Evolutionary conservation across 345 rosid genomes (phyloP), one percentile per base, ranked within the genome.

Genomic region (Euphorbia pulcherrima): DNA sequence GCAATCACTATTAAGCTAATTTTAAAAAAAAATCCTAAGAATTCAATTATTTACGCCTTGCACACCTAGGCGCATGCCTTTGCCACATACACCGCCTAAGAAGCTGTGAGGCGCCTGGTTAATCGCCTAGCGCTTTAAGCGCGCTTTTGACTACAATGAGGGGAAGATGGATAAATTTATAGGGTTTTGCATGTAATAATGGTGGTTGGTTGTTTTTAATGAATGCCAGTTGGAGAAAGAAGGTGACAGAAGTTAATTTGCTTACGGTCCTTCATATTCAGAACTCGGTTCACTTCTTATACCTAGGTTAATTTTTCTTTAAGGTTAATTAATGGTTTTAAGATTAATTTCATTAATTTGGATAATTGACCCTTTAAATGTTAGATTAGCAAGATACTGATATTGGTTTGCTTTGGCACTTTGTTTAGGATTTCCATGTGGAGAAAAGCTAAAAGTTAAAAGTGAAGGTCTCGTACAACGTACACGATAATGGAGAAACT

Each of bases 151-250:
- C n/a, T n/a, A n/a, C n/a, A n/a, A n/a, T n/a, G n/a, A 62, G 57
- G 60, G n/a, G 1, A 14, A 33, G 24, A 29, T 11, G 30, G 58
- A 69, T 35, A n/a, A 57, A 53, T 41, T 59, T 60, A 56, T 35
- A 20, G 6, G 52, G 70, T 40, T 72, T 60, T 57, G 67, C 30
- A 21, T 65, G 73, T 65, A 74, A 73, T 82, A 58, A 79, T 72
- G 72, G 48, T 17, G 70, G 81, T 62, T 68, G 76, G 83, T 82
- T 75, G 77, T 30, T 54, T n/a, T 66, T 14, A 59, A 62, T 81
- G 78, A 81, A 79, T 79, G 82, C 82, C 30, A n/a, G 28, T 44
- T 16, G 44, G 60, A 40, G 72, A 46, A 54, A n/a, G n/a, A n/a
- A 61, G 63, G 70, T 56, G 73, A 24, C 4, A 20, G 72, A 68